A percentile compares a stretch with the other conserved stretches of the same genome.
Conservation (phyloP, 352 stramenopile genomes). For the Phytophthora hybrid region DNA sequence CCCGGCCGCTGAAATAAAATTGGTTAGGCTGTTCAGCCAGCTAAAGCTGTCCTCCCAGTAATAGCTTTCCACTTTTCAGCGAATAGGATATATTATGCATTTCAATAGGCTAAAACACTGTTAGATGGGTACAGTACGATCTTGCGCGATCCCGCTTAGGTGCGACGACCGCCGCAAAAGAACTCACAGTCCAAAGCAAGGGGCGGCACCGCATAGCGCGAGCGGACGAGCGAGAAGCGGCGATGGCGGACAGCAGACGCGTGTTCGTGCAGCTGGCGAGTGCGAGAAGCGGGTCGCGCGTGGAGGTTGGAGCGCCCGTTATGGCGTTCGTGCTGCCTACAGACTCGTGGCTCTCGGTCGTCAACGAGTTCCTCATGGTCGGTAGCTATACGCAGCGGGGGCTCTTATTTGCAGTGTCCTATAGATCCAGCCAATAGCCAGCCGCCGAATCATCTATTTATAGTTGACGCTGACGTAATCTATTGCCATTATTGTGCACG, state of each 20-base stretch:
- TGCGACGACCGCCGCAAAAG: slow-evolving; percentile 23
- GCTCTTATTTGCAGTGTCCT: not conserved
- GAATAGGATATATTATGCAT: too few relatives aligned
- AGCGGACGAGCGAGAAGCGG: slow-evolving; percentile 25
- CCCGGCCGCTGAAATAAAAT: too few relatives aligned
- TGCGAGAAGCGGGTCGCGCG: slow-evolving; percentile 26
- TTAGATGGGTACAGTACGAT: slow-evolving; percentile 11
- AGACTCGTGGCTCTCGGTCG: slow-evolving; percentile 66
- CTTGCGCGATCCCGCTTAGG: slow-evolving; percentile 22
- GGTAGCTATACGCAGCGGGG: slow-evolving; percentile 13
- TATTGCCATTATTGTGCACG: slow-evolving; percentile 7
- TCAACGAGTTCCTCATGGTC: slow-evolving; percentile 88
- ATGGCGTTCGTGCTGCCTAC: slow-evolving; percentile 74
- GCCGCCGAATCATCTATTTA: too few relatives aligned
- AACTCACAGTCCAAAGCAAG: slow-evolving; percentile 8
- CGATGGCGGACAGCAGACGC: slow-evolving; percentile 62
- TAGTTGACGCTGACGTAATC: slow-evolving; percentile 5
- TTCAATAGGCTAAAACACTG: slow-evolving; percentile 11
- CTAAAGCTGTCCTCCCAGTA: too few relatives aligned
- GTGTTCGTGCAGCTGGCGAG: slow-evolving; percentile 77
- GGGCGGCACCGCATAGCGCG: slow-evolving; percentile 21
- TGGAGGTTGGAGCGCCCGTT: slow-evolving; percentile 43
- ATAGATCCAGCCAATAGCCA: slow-evolving; percentile 6
- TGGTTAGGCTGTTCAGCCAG: too few relatives aligned
- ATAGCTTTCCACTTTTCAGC: too few relatives aligned